Evolutionary conservation across 2,329 filamentous ascomycete species (phyloP).

Genomic region (Sporothrix luriei): DNA sequence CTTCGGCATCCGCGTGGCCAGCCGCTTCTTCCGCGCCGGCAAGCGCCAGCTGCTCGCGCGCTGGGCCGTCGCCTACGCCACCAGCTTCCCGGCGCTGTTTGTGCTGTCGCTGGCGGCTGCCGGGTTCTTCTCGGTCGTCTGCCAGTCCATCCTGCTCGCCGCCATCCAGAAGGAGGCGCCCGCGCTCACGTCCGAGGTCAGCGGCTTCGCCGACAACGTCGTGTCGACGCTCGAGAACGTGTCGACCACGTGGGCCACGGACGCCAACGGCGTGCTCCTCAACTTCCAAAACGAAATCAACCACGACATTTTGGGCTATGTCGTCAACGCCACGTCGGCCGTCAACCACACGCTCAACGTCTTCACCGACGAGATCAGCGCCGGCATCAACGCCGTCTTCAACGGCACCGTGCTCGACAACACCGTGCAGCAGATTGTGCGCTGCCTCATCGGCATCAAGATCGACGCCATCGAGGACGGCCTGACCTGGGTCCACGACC

Average conservation of each 20-base stretch:
- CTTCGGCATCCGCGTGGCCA: slow-evolving; percentile 70
- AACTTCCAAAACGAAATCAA: slow-evolving; percentile 68
- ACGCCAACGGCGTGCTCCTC: slow-evolving; percentile 71
- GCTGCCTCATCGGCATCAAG: slow-evolving; percentile 88
- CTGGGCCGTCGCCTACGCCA: slow-evolving; percentile 87
- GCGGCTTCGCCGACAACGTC: slow-evolving; percentile 76
- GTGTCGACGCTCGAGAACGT: slow-evolving; percentile 71
- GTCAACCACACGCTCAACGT: slow-evolving; percentile 83
- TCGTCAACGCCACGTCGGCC: slow-evolving; percentile 77
- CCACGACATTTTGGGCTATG: slow-evolving; percentile 80
- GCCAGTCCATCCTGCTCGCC: slow-evolving; percentile 76
- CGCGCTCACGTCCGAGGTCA: slow-evolving; percentile 71
- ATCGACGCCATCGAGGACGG: slow-evolving; percentile 81
- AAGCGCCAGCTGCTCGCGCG: slow-evolving; percentile 71
- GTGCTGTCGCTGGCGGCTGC: slow-evolving; percentile 80
- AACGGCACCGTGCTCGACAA: slow-evolving; percentile 78
- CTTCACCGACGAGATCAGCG: slow-evolving; percentile 77
- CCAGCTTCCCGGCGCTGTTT: slow-evolving; percentile 80
- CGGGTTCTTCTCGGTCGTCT: slow-evolving; percentile 79
- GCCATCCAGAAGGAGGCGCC: slow-evolving; percentile 76
- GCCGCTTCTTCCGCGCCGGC: slow-evolving; percentile 58
- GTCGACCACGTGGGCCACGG: slow-evolving; percentile 73
- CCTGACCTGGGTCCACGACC: slow-evolving; percentile 88
- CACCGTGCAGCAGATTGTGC: slow-evolving; percentile 76
- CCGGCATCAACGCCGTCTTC: slow-evolving; percentile 74